Evolutionary conservation across 2,329 filamentous ascomycete species (phyloP).

Genomic region (Cladosporium sp.): DNA sequence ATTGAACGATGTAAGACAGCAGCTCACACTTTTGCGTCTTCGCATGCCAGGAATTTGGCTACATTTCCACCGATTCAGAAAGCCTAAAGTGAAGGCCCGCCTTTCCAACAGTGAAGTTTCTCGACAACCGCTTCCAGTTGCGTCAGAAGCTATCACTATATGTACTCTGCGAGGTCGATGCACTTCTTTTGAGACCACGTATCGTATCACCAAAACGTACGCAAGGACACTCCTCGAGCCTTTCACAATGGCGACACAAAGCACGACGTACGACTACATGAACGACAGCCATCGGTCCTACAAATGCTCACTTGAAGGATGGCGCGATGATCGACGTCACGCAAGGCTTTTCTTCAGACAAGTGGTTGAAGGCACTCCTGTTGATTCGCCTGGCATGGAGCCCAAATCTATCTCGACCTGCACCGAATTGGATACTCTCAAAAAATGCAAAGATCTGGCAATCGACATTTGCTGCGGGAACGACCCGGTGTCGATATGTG

Average conservation of each 20-base stretch:
- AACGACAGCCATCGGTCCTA: conserved; percentile 3
- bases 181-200: background rate
- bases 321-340: background rate
- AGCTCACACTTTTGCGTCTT: background rate
- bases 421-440: background rate
- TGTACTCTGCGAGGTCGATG: no score
- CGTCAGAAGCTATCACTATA: background rate
- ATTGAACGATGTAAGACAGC: background rate
- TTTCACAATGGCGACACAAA: background rate
- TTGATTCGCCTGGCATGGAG: background rate
- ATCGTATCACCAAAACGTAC: background rate
- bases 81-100: background rate
- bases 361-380: background rate
- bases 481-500: conserved; percentile 8
- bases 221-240: background rate
- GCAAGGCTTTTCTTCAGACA: background rate
- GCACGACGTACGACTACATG: background rate
- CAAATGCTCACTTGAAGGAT: background rate
- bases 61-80: background rate
- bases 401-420: background rate
- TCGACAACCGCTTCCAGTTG: background rate
- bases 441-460: background rate
- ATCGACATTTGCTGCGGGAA: conserved; percentile 5
- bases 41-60: background rate
- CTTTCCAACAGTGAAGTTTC: background rate